Evolutionary conservation across 2,329 filamentous ascomycete genomes (phyloP).

Genomic region (Lachnellula willkommii): DNA sequence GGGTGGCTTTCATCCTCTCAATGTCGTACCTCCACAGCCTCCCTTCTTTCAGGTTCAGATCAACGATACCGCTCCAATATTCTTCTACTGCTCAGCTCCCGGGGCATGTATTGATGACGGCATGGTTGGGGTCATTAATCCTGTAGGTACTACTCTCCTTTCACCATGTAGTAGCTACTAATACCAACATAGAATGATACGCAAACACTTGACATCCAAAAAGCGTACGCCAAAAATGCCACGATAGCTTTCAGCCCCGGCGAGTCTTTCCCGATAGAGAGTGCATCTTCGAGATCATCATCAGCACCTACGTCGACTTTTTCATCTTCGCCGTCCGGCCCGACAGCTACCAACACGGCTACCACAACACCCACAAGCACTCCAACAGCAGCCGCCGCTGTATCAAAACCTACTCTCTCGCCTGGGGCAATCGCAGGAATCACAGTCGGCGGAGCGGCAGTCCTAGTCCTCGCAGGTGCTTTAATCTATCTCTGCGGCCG

Average conservation of each 20-base stretch:
- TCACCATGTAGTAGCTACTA: not conserved
- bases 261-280: constrained; percentile 20
- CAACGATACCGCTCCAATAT: constrained; percentile 59
- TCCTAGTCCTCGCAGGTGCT: constrained; percentile 15
- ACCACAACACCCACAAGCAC: constrained; percentile 3
- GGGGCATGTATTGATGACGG: constrained; percentile 57
- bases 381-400: not conserved
- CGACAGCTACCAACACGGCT: not conserved
- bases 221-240: constrained; percentile 17
- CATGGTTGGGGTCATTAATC: constrained; percentile 78
- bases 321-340: constrained; percentile 4
- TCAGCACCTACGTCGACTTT: constrained; percentile 10
- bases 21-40: constrained; percentile 30
- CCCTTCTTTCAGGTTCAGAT: constrained; percentile 43
- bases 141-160: constrained; percentile 38
- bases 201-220: constrained; percentile 21
- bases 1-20: constrained; percentile 43
- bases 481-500: constrained; percentile 25
- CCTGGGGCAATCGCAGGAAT: constrained; percentile 25
- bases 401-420: constrained; percentile 8
- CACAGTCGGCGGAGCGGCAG: constrained; percentile 18
- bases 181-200: constrained; percentile 17
- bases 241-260: constrained; percentile 20
- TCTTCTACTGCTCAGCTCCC: constrained; percentile 65
- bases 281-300: constrained; percentile 4